These are phyloP conservation scores for Xanthoceras sorbifolium DNA, from an alignment of 345 rosid genomes.

Conservation along the genomic window DNA sequence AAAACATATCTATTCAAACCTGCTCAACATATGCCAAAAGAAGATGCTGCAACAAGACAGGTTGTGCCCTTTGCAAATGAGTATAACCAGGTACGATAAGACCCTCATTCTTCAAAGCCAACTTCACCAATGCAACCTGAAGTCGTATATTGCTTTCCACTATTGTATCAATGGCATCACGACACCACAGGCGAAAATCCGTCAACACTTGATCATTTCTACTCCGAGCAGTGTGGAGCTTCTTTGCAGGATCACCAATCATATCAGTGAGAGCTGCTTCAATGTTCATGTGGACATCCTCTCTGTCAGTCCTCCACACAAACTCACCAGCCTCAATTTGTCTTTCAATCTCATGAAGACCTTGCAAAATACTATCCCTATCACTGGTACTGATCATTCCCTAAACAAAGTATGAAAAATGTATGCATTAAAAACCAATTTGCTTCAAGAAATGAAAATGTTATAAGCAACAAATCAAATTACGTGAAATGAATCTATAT, in stretches of 20 bases:
- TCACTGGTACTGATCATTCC: slow-evolving; percentile 67
- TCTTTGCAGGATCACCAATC: slow-evolving; percentile 96
- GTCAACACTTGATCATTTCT: slow-evolving; percentile 90
- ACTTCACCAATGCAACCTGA: slow-evolving; percentile 62
- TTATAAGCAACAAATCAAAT: background rate
- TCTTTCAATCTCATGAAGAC: slow-evolving; percentile 74
- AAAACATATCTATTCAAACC: slow-evolving; percentile 37
- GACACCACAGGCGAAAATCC: slow-evolving; percentile 92
- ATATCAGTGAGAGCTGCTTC: slow-evolving; percentile 91
- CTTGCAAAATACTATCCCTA: slow-evolving; percentile 67
- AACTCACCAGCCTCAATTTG: slow-evolving; percentile 65
- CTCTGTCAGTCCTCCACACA: slow-evolving; percentile 89
- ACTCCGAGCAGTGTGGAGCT: slow-evolving; percentile 92
- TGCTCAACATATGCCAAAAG: slow-evolving; percentile 87
- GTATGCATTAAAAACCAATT: background rate
- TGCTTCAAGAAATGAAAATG: background rate
- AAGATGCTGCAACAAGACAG: slow-evolving; percentile 83
- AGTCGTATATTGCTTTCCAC: slow-evolving; percentile 44
- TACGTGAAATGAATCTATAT: too few species aligned
- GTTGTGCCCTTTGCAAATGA: slow-evolving; percentile 95
- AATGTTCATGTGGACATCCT: slow-evolving; percentile 97
- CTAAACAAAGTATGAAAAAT: slow-evolving; percentile 36
- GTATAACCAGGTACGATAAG: slow-evolving; percentile 94
- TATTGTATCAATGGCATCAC: slow-evolving; percentile 77
- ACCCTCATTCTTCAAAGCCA: slow-evolving; percentile 68